Base-by-base conservation (phyloP, 164 flowering plant species). In the Chimonanthus salicifolius region DNA sequence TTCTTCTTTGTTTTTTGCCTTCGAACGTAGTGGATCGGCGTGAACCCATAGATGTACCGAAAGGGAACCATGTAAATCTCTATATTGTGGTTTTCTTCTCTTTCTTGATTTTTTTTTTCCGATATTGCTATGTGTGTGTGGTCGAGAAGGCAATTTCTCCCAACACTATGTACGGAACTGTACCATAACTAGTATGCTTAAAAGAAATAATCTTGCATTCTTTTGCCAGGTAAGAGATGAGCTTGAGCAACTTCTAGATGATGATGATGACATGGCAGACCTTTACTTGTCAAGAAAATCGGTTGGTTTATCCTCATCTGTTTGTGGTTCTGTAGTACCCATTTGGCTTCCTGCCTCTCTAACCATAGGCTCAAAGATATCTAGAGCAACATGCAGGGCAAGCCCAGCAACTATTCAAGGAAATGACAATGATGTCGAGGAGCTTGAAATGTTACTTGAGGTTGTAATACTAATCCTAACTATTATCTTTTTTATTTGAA, bases 401-500 rank as follows among this genome's bases (percentile, higher is more conserved):
- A 89, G 94, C 84, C 76, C 82, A 4, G 84, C 86, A 51, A 89
- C 93, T 8, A 75, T 83, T 77, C 92, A 85, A 73, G 91, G 87
- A n/a, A 97, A 92, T 84, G 97, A 90, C 76, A 85, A 91, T 82
- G 97, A 91, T 83, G 90, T 94, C 69, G 98, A 91, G 82, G 97
- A 94, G 82, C 94, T 94, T 76, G 97, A 94, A 82, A 92, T 94
- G 97, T 80, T 94, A 72, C 91, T 95, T 7, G 98, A 95, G 99
- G 98, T 93, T 33, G 6, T 63, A 18, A 7, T 33, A 7, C 13
- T 33, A 20, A 63, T 20, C 66, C 33, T 21, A n/a, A 10, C 21
- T 63, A 20, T 13, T 5, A 63, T 7, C 44, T 33, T 10, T 63
- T 33, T 63, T 21, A 9, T 6, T 58, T 64, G 65, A 20, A 49